Percentiles rank a stretch among this genome's conserved stretches.
These are phyloP conservation scores for Zarea fungicola DNA, from an alignment of 2,329 filamentous ascomycete genomes.

Conservation along the genomic window DNA sequence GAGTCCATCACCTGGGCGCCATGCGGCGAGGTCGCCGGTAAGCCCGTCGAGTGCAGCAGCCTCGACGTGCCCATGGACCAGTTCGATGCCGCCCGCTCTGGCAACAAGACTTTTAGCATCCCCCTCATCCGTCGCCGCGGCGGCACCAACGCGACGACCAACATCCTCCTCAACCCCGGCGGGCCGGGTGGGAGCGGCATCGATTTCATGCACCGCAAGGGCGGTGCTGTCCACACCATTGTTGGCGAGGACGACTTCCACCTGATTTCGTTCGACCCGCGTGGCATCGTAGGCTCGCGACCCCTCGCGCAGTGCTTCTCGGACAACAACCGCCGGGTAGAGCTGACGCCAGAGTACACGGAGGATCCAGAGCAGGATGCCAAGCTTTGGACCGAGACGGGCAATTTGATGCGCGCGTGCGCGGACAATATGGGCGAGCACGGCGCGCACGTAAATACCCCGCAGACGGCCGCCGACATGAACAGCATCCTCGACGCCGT, in stretches of 20 bases:
- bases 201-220: constrained; percentile 31
- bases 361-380: constrained; percentile 26
- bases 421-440: constrained; percentile 6
- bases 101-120: constrained; percentile 37
- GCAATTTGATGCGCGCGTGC: constrained; percentile 24
- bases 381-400: constrained; percentile 35
- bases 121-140: constrained; percentile 40
- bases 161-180: constrained; percentile 43
- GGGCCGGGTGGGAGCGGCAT: constrained; percentile 43
- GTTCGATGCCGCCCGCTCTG: constrained; percentile 29
- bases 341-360: constrained; percentile 20
- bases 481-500: constrained; percentile 37
- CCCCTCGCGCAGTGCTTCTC: constrained; percentile 35
- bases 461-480: constrained; percentile 19
- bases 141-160: constrained; percentile 36
- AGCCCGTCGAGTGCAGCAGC: constrained; percentile 36
- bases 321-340: constrained; percentile 25
- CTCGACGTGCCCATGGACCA: constrained; percentile 44
- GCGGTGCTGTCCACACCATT: constrained; percentile 30
- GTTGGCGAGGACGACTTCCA: constrained; percentile 39
- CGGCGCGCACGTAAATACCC: constrained; percentile 16
- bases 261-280: constrained; percentile 43
- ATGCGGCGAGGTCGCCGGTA: constrained; percentile 33
- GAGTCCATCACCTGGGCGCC: constrained; percentile 34
- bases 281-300: constrained; percentile 32